These are phyloP conservation scores for Xylaria sp. DNA, from an alignment of 2,329 filamentous ascomycete genomes.

Conservation along the genomic window DNA sequence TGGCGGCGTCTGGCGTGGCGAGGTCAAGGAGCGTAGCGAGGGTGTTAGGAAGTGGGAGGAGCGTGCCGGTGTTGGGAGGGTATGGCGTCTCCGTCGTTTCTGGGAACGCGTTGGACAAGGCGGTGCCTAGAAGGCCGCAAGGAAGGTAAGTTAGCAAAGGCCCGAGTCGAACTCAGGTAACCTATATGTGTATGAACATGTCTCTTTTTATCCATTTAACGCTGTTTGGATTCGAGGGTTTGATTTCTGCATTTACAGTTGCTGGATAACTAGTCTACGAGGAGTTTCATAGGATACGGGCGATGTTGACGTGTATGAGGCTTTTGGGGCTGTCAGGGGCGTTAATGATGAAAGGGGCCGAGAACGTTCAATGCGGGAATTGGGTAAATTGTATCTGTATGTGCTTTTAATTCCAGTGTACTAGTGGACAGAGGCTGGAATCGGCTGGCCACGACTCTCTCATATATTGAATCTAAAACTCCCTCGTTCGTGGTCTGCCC, in stretches of 20 bases:
- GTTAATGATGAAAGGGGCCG: background rate
- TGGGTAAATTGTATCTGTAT: conserved; percentile 9
- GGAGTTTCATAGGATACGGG: conserved; percentile 4
- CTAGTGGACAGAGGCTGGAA: background rate
- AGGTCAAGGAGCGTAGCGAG: conserved; percentile 62
- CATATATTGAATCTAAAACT: background rate
- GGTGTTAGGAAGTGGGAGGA: conserved; percentile 61
- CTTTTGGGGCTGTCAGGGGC: background rate
- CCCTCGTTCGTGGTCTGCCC: background rate
- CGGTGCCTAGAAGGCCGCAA: conserved; percentile 4
- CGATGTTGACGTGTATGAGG: conserved; percentile 10
- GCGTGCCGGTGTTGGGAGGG: conserved; percentile 62
- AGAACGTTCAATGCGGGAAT: background rate
- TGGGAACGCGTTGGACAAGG: conserved; percentile 70
- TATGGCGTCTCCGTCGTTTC: conserved; percentile 70
- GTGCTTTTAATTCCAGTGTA: background rate
- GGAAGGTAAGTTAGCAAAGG: conserved; percentile 1
- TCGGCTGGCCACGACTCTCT: background rate
- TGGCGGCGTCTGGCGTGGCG: conserved; percentile 64
- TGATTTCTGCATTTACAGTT: conserved; percentile 14
- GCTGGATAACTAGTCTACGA: conserved; percentile 11
- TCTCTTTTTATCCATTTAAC: background rate
- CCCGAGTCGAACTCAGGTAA: background rate
- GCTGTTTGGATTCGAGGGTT: background rate
- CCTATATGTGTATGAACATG: conserved; percentile 8